These are phyloP conservation scores for Teratosphaeria destructans DNA, from an alignment of 2,329 filamentous ascomycete genomes.

Conservation along the genomic window DNA sequence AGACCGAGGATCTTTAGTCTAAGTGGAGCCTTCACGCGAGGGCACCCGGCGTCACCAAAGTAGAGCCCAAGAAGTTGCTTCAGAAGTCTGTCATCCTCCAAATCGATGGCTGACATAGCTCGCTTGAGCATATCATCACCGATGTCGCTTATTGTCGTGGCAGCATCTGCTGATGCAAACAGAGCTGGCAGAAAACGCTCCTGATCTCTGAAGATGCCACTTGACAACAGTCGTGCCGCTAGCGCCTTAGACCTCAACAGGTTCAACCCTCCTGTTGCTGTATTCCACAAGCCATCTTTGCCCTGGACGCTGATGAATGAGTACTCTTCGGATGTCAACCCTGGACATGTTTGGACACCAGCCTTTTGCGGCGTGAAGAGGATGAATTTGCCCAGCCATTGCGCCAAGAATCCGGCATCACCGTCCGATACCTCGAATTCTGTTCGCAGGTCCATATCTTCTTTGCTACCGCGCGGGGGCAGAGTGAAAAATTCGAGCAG, in stretches of 20 bases:
- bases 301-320: constrained; percentile 56
- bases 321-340: constrained; percentile 55
- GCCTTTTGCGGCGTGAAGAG: constrained; percentile 44
- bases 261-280: constrained; percentile 52
- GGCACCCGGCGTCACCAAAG: constrained; percentile 44
- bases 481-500: constrained; percentile 61
- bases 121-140: constrained; percentile 85
- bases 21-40: constrained; percentile 53
- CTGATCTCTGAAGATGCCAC: constrained; percentile 71
- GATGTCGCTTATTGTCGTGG: constrained; percentile 70
- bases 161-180: constrained; percentile 71
- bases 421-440: constrained; percentile 56
- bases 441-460: constrained; percentile 59
- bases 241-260: constrained; percentile 60
- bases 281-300: constrained; percentile 60
- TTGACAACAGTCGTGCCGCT: constrained; percentile 63
- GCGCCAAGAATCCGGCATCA: constrained; percentile 64
- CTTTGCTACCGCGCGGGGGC: constrained; percentile 65
- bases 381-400: constrained; percentile 68
- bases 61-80: constrained; percentile 62
- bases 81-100: constrained; percentile 59
- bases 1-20: constrained; percentile 67
- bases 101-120: constrained; percentile 52
- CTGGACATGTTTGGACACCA: constrained; percentile 39
- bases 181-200: constrained; percentile 78